Evolutionary conservation across 2,329 filamentous ascomycete genomes (phyloP), one percentile per base, ranked within the genome.

Genomic region (Ascochyta fabae): DNA sequence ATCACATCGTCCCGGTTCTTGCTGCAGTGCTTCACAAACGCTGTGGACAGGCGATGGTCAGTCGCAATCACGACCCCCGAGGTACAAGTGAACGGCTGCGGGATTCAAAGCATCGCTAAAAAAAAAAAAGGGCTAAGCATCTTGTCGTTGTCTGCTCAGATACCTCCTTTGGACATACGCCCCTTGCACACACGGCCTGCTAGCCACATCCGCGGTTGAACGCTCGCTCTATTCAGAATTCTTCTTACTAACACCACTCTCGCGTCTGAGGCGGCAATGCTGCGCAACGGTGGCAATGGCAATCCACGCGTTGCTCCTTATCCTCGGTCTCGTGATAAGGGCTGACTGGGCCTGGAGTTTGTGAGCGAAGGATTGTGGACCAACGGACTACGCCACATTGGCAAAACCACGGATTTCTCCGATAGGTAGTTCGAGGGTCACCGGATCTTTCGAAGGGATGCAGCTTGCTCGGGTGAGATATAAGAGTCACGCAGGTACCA

Each of bases 361-460:
- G n/a, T 31, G 47, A 26, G 36, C 36, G 27, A 36, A 27, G 42
- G 36, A 42, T 26, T 26, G 31, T 48, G 42, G 53, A 38, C 22
- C 33, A 40, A 23, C 51, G 53, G n/a, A 33, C 47, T 50, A 33
- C 38, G 43, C 47, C 42, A 33, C 47, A 47, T 33, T 48, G 36
- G 36, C 42, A 47, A 36, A 42, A 16, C 23, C 22, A 16, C 24
- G 19, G 33, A 5, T 24, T 8, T 40, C 36, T 50, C 27, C 36
- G 33, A 38, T 24, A 13, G 16, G 33, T 19, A 47, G 16, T 15
- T 27, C 29, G 19, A 38, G 19, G 29, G 26, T 12, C 27, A 22
- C 34, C 33, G 15, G 29, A 36, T 19, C 24, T 24, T 16, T 15
- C 15, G n/a, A 29, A 36, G 27, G 12, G 33, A 23, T 35, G 22